Base-by-base conservation (phyloP, 768 basidiomycete genomes). In the Cystobasidium ongulense region DNA sequence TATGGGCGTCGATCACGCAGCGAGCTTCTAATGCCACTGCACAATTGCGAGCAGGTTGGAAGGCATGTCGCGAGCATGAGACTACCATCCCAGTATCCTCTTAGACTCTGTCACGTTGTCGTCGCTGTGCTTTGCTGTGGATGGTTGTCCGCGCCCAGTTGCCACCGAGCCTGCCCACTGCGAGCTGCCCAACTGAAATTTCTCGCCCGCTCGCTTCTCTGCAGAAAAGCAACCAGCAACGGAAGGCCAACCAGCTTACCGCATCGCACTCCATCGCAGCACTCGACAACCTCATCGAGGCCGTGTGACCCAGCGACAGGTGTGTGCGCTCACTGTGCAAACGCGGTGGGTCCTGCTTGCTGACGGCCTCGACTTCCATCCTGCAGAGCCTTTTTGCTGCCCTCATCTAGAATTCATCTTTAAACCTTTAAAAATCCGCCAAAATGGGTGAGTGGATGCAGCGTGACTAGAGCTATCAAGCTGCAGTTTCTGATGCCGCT, bases 401-500 rank as follows among this genome's bases (percentile, higher is more conserved):
- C 57, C 23, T 27, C 57, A 59, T 29, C 25, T 35, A 5, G 15
- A 13, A 17, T 59, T 59, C 33, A 31, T 35, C 57, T 59, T n/a
- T n/a, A 15, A 59, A 59, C 57, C 57, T 59, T 27, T 59, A 64
- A 64, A n/a, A 64, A 46, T 46, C 43, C 25, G 63, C 11, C 38
- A 64, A 64, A 64, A 64, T 64, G 63, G 63, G 63, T 64, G 21
- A 64, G 63, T 39, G 43, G 2, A 64, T 25, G 25, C 27, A 39
- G 31, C 15, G 27, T 11, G 5, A 15, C 3, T 39, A 1, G 38
- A 29, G 3, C 2, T 38, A 64, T 39, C 11, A 15, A n/a, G 23
- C 13, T 7, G 5, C 63, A 64, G 36, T 4, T 5, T 38, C 43
- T 64, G 63, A 39, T 27, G 25, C 23, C 57, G 29, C 25, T 59